Base-by-base conservation (phyloP, 2,329 filamentous ascomycete species). In the Penicillium sp. region DNA sequence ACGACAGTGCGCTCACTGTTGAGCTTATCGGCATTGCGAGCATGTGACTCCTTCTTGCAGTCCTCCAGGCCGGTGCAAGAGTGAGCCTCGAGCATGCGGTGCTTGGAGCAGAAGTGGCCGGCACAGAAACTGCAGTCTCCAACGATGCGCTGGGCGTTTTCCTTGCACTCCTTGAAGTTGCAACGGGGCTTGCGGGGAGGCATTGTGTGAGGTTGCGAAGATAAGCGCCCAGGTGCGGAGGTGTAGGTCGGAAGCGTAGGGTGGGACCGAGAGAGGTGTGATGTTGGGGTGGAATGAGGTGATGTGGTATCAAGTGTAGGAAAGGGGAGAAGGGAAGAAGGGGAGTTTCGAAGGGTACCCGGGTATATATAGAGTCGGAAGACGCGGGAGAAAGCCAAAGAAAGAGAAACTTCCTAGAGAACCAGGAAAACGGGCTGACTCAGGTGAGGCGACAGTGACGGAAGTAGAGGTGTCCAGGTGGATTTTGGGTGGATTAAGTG, bases 21-120 rank as follows among this genome's bases (percentile, higher is more conserved):
- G 71, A 99, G 81, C 79, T 95, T 92, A 62, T 92, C 89, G 56
- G 91, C 90, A 74, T 99, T 99, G 63, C 92, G 87, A 74, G 95
- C 91, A 77, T 96, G 91, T 45, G 91, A 93, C 75, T 96, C 92
- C 81, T 96, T 94, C 83, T 97, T 96, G 83, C 93, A 97, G 78
- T 96, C 90, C 81, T 97, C 94, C 54, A 99, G 81, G 39, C 92
- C 92, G 61, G 85, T 86, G 79, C 94, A 99, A 78, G 91, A 91
- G 79, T 99, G 94, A 66, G 93, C 90, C 77, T 99, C 94, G 61
- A 97, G 78, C 78, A 97, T 84, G 53, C 94, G 85, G 78, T 99
- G 94, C 80, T 92, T 96, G 67, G 91, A 91, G 78, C 94, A 99
- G 81, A 91, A 97, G 73, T 95, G 90, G 43, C 92, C 92, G 52